These are phyloP conservation scores for Aspergillus novoparasiticus DNA, from an alignment of 2,329 filamentous ascomycete species.

Conservation along the genomic window DNA sequence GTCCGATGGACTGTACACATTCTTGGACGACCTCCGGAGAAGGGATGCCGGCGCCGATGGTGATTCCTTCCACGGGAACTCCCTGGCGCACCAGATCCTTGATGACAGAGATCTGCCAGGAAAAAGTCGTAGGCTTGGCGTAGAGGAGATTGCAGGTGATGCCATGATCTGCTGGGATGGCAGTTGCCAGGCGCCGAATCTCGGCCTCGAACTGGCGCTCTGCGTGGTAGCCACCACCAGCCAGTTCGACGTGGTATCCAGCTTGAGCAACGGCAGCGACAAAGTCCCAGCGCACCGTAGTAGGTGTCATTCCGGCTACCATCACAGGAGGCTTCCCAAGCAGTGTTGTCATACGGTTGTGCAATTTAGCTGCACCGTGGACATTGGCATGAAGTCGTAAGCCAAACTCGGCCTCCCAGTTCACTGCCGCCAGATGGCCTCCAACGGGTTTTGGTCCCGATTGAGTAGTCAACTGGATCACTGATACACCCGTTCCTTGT, in stretches of 20 bases:
- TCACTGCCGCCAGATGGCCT: too few relatives aligned
- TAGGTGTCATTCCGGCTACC: slow-evolving; percentile 90
- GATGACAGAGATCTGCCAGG: slow-evolving; percentile 86
- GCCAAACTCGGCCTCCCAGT: too few relatives aligned
- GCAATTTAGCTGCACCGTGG: too few relatives aligned
- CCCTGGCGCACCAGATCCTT: slow-evolving; percentile 79
- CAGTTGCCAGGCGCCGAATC: slow-evolving; percentile 79
- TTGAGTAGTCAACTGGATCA: too few relatives aligned
- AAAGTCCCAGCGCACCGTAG: slow-evolving; percentile 87
- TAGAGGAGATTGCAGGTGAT: slow-evolving; percentile 92
- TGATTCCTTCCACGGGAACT: slow-evolving; percentile 86
- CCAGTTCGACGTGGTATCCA: slow-evolving; percentile 88
- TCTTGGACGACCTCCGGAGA: slow-evolving; percentile 91
- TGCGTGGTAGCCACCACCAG: slow-evolving; percentile 85
- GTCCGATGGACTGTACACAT: slow-evolving; percentile 86
- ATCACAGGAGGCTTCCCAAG: slow-evolving; percentile 82
- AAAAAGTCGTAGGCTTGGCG: slow-evolving; percentile 85
- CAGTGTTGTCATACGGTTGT: slow-evolving; percentile 72
- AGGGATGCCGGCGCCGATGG: slow-evolving; percentile 88
- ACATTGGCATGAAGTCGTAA: too few relatives aligned
- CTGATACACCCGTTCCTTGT: too few relatives aligned
- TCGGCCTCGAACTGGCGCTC: slow-evolving; percentile 81
- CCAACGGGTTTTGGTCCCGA: too few relatives aligned
- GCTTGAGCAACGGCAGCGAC: slow-evolving; percentile 94
- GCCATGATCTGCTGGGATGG: slow-evolving; percentile 80